phyloP scores from a whole-genome alignment of 371 early-diverging fungal genomes.

The Mucor sp. region DNA sequence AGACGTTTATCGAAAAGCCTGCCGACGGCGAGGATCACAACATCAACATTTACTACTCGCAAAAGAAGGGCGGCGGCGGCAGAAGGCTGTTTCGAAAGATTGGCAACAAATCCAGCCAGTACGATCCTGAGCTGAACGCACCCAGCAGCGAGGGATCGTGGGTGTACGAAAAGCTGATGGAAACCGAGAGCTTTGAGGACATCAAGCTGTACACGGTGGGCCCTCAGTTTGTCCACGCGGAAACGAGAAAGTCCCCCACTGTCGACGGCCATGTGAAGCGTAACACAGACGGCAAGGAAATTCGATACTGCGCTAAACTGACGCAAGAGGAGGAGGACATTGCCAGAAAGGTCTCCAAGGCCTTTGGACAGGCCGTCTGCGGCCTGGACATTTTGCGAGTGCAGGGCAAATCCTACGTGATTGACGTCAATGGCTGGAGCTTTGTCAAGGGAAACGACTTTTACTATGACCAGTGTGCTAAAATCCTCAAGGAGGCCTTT shows the following conservation, averaged over 20 bases:
- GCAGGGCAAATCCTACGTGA: conserved; percentile 86
- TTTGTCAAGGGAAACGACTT: conserved; percentile 97
- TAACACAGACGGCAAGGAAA: conserved; percentile 97
- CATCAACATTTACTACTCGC: conserved; percentile 92
- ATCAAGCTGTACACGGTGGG: conserved; percentile 99
- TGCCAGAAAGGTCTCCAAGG: conserved; percentile 75
- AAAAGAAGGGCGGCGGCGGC: conserved; percentile 85
- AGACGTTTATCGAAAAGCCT: conserved; percentile 99
- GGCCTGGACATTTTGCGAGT: conserved; percentile 95
- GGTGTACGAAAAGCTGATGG: conserved; percentile 95
- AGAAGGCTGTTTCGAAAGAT: conserved; percentile 95
- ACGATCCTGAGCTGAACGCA: conserved; percentile 64
- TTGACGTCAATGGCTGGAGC: conserved; percentile 99
- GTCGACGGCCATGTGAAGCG: conserved; percentile 97
- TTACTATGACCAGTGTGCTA: conserved; percentile 91
- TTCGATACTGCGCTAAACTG: conserved; percentile 89
- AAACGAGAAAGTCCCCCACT: conserved; percentile 97
- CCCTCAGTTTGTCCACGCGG: conserved; percentile 88
- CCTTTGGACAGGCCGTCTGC: conserved; percentile 94
- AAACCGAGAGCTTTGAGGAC: conserved; percentile 93
- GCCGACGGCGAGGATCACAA: conserved; percentile 97
- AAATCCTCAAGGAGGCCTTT: conserved; percentile 63
- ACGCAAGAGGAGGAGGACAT: conserved; percentile 80
- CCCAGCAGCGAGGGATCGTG: conserved; percentile 86
- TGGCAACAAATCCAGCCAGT: conserved; percentile 96